Evolutionary conservation across 2,329 filamentous ascomycete genomes (phyloP), one percentile per base, ranked within the genome.

Genomic region (Aspergillus sergii): DNA sequence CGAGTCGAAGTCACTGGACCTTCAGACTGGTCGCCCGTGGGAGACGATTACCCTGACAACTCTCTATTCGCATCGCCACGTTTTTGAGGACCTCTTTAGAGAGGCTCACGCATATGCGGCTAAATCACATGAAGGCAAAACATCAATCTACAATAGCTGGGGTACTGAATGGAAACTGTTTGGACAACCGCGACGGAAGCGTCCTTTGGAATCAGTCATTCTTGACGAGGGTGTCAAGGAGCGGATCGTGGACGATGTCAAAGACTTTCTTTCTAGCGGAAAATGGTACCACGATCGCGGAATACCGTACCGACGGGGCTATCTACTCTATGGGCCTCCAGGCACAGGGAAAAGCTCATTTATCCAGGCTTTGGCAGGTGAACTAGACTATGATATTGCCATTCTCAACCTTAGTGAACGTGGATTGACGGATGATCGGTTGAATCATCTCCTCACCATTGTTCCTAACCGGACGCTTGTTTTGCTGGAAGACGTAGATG

Each of bases 311-410:
- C 88, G 94, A 21, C 84, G 94, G 61, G 94, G 94, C 0, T 97
- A 97, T 73, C 84, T 97, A 9, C 85, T 97, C 0, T 93, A 95
- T 72, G 94, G 94, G 0, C 93, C 94, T 4, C 94, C 94, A 0
- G 94, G 94, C 0, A 96, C 91, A 48, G 96, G 93, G 41, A 98
- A 96, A 82, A 97, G 91, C 64, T 96, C 93, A 0, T 98, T 99
- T 71, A 97, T 99, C 66, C 93, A 97, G 78, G 94, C 95, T 0
- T 81, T 99, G 48, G 95, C 95, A 0, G 94, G 93, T n/a, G 89
- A 95, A 73, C 80, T 97, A 61, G 92, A 97, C 75, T 97, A 94
- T 76, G 92, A 92, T 71, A 95, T 97, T 69, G 93, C 94, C 58
- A 94, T 97, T 80, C 84, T 97, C 68, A 97, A 97, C 71, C 85